Evolutionary conservation across 768 basidiomycete genomes (phyloP).

Genomic region (Pleurotus pulmonarius): DNA sequence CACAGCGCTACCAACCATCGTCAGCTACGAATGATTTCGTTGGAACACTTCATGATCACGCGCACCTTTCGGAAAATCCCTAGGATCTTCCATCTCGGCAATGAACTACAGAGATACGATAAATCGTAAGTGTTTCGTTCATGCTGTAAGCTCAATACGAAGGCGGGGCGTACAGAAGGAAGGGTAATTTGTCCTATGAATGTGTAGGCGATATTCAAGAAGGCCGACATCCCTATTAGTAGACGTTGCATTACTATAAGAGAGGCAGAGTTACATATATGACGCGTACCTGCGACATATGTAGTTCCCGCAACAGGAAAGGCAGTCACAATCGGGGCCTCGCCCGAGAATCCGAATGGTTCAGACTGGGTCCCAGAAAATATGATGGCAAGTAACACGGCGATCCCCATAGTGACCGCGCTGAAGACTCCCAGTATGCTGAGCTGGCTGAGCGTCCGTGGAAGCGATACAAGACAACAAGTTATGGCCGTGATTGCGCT

Average conservation of each 20-base stretch:
- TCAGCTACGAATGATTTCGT: neutral
- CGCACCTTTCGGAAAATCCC: slow-evolving; percentile 40
- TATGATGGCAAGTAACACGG: slow-evolving; percentile 38
- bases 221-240: slow-evolving; percentile 44
- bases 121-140: neutral
- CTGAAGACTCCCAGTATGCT: slow-evolving; percentile 36
- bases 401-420: slow-evolving; percentile 42
- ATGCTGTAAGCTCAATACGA: neutral
- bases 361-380: slow-evolving; percentile 36
- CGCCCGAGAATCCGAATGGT: slow-evolving; percentile 35
- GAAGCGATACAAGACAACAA: slow-evolving; percentile 39
- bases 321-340: slow-evolving; percentile 32
- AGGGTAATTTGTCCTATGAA: slow-evolving; percentile 41
- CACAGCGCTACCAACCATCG: slow-evolving; percentile 26
- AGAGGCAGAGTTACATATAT: no score
- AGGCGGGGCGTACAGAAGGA: slow-evolving; percentile 27
- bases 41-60: neutral
- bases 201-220: slow-evolving; percentile 43
- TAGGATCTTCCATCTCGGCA: slow-evolving; percentile 44
- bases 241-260: no score
- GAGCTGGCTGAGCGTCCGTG: slow-evolving; percentile 40
- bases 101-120: no score
- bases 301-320: slow-evolving; percentile 34
- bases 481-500: slow-evolving; percentile 27
- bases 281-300: slow-evolving; percentile 32